Evolutionary conservation across 495 filamentous ascomycete species (phyloP).

Genomic region (Podospora bellae-mahoneyi): DNA sequence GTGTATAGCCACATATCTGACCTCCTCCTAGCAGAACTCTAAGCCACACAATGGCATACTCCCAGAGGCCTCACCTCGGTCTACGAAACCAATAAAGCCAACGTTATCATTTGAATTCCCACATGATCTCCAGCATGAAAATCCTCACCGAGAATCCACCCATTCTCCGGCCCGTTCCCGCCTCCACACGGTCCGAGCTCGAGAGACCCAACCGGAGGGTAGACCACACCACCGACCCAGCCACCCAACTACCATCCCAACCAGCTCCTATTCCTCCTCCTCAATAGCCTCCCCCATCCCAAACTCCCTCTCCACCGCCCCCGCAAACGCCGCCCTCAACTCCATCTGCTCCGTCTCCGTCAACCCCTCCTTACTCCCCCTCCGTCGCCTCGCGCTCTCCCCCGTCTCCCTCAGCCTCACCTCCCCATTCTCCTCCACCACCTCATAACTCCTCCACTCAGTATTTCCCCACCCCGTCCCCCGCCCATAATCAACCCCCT

Average conservation of each 20-base stretch:
- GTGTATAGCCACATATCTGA: not conserved
- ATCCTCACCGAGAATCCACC: not conserved
- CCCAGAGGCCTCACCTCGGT: not conserved
- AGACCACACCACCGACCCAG: not conserved
- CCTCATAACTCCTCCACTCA: slow-evolving; percentile 70
- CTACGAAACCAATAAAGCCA: not conserved
- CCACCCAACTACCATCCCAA: not conserved
- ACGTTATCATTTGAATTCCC: not conserved
- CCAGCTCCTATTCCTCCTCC: not conserved
- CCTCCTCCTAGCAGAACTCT: not conserved
- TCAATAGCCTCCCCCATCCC: slow-evolving; percentile 2
- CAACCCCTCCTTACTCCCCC: slow-evolving; percentile 46
- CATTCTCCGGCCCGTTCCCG: not conserved
- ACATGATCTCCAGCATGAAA: not conserved
- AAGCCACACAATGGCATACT: not conserved
- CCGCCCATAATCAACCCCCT: slow-evolving; percentile 53
- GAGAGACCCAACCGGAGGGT: not conserved
- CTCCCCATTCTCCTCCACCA: slow-evolving; percentile 55
- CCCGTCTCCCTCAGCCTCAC: slow-evolving; percentile 59
- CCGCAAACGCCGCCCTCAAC: slow-evolving; percentile 34
- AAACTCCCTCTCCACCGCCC: slow-evolving; percentile 30
- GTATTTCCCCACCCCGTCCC: slow-evolving; percentile 85
- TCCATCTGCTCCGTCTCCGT: slow-evolving; percentile 45
- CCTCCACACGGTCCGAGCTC: not conserved
- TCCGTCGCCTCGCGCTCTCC: slow-evolving; percentile 50